phyloP scores from a whole-genome alignment of 176 grass and related monocot species.

The Raddia distichophylla region DNA sequence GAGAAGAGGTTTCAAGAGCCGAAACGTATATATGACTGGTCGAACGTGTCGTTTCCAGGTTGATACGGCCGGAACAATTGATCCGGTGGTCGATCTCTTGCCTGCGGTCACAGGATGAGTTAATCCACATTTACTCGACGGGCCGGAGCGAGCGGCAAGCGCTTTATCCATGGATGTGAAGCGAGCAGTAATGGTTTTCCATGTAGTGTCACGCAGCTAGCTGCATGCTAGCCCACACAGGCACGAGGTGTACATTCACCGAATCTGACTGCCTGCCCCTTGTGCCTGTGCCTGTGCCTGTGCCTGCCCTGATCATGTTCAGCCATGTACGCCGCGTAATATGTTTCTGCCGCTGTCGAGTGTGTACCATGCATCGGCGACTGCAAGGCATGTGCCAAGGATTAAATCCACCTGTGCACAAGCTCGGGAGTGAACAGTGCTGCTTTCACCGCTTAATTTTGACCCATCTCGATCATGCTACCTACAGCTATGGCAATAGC shows the following conservation, averaged over 20 bases:
- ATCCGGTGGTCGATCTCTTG: too few relatives aligned
- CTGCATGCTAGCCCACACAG: not conserved
- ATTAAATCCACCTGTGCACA: conserved; percentile 31
- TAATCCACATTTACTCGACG: not conserved
- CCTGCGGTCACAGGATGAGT: not conserved
- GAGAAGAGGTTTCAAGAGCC: too few relatives aligned
- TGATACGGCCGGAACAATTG: too few relatives aligned
- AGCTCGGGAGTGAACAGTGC: conserved; percentile 21
- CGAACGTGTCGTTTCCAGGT: too few relatives aligned
- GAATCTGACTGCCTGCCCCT: conserved; percentile 20
- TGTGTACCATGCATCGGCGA: conserved; percentile 22
- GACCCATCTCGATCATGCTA: not conserved
- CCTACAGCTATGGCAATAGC: too few relatives aligned
- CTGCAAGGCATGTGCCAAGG: conserved; percentile 39
- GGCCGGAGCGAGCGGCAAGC: not conserved
- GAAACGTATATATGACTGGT: too few relatives aligned
- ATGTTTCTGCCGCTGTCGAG: conserved; percentile 24
- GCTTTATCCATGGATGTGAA: not conserved
- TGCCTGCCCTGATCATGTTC: conserved; percentile 31
- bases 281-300: too few relatives aligned
- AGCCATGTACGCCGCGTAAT: conserved; percentile 37
- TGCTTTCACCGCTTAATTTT: not conserved
- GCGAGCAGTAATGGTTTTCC: not conserved
- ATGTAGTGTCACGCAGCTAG: not conserved
- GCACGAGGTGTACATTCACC: conserved; percentile 1